Conservation (phyloP, 345 rosid genomes). For the Stellera chamaejasme region DNA sequence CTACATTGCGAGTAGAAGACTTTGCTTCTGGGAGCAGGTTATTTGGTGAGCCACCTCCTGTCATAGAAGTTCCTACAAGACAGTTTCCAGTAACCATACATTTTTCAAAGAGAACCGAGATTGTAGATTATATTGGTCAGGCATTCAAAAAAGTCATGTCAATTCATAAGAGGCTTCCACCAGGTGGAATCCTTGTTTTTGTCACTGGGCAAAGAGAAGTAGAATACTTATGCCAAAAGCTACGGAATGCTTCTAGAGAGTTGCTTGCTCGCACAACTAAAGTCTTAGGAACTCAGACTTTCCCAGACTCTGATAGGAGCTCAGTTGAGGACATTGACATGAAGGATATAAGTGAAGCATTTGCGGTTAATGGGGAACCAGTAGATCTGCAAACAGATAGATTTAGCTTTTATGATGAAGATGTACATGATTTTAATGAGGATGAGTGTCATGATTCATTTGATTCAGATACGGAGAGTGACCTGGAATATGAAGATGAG, state of each 20-base stretch:
- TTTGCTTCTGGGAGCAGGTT: conserved; percentile 59
- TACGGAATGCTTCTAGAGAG: conserved; percentile 53
- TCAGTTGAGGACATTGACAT: conserved; percentile 40
- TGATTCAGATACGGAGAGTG: conserved; percentile 56
- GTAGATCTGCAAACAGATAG: conserved; percentile 35
- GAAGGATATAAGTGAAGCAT: conserved; percentile 78
- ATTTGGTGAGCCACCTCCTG: conserved; percentile 59
- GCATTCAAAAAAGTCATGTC: conserved; percentile 84
- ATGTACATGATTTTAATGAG: conserved; percentile 29
- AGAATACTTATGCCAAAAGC: conserved; percentile 60
- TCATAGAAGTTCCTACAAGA: conserved; percentile 73
- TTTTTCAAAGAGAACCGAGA: conserved; percentile 80
- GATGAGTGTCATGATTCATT: conserved; percentile 40
- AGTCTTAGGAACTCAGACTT: conserved; percentile 21
- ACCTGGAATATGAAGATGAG: conserved; percentile 44
- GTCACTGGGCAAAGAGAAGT: conserved; percentile 97
- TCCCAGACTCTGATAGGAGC: conserved; percentile 23
- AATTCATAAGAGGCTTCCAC: conserved; percentile 79
- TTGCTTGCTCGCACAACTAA: conserved; percentile 20
- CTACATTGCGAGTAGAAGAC: conserved; percentile 79
- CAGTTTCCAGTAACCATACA: conserved; percentile 72
- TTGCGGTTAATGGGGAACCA: conserved; percentile 29
- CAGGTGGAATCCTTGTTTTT: conserved; percentile 86
- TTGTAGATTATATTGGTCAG: conserved; percentile 77
- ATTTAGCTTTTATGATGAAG: conserved; percentile 48